phyloP scores from a whole-genome alignment of 1,284 basidiomycete species.

The Ustilago tritici region DNA sequence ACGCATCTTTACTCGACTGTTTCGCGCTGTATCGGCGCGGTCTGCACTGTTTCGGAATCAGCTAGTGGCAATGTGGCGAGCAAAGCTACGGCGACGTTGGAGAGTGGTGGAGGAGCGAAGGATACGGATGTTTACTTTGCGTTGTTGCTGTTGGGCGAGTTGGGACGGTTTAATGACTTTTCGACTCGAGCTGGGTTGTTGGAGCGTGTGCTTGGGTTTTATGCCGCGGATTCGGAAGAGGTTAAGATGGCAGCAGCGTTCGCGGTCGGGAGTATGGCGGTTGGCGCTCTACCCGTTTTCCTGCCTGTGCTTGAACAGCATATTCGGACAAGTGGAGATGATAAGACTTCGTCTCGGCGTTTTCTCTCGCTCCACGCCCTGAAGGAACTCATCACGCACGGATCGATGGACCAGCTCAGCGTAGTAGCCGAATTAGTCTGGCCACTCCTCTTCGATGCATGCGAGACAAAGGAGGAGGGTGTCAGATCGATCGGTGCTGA shows the following conservation, averaged over 20 bases:
- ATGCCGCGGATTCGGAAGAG: slow-evolving; percentile 54
- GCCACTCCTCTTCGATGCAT: slow-evolving; percentile 75
- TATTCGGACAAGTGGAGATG: slow-evolving; percentile 73
- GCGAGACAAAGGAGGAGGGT: slow-evolving; percentile 79
- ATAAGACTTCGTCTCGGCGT: slow-evolving; percentile 69
- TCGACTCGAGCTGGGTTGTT: slow-evolving; percentile 26
- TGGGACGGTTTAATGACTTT: slow-evolving; percentile 59
- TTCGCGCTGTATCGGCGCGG: slow-evolving; percentile 61
- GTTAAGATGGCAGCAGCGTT: slow-evolving; percentile 62
- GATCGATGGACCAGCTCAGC: slow-evolving; percentile 83
- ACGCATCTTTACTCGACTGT: slow-evolving; percentile 54
- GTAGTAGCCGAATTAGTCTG: slow-evolving; percentile 87
- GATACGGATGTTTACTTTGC: slow-evolving; percentile 57
- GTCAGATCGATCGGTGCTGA: slow-evolving; percentile 94
- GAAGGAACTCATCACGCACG: slow-evolving; percentile 95
- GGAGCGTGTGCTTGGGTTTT: slow-evolving; percentile 50
- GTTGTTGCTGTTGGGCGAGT: slow-evolving; percentile 59
- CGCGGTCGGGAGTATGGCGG: slow-evolving; percentile 85
- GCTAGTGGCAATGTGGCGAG: slow-evolving; percentile 37
- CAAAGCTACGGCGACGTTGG: slow-evolving; percentile 29
- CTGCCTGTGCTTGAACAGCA: slow-evolving; percentile 86
- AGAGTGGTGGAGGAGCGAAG: slow-evolving; percentile 27
- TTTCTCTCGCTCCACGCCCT: slow-evolving; percentile 85
- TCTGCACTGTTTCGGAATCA: slow-evolving; percentile 37
- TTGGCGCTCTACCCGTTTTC: slow-evolving; percentile 87